Base-by-base conservation (phyloP, 108 stramenopile species). In the Pinguiococcus pyrenoidosus region DNA sequence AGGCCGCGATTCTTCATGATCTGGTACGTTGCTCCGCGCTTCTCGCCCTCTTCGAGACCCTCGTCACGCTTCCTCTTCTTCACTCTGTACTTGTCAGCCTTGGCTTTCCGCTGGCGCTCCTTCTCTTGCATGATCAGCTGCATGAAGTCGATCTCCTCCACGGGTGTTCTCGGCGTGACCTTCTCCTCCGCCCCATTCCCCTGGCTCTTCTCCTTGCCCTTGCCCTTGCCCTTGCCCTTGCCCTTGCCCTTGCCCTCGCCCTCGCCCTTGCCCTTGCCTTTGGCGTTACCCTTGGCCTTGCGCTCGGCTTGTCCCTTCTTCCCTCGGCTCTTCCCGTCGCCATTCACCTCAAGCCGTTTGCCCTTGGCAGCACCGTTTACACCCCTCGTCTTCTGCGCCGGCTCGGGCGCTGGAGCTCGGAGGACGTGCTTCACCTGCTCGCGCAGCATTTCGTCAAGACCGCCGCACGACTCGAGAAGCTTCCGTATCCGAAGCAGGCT, bases 1-100 rank as follows among this genome's bases (percentile, higher is more conserved):
- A 96, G 69, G 20, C 94, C 94, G 30, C 85, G 65, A 55, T 96
- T 96, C 68, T 88, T 85, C 49, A 96, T 53, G 22, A 96, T 93
- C 13, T 64, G 53, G 24, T 65, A 55, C 30, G 66, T 54, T 38
- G 86, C 84, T 37, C 84, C 82, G 39, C 94, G 84, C 57, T 71
- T 72, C 34, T 62, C 42, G 8, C 53, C 70, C 23, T 49, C 38
- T 25, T 48, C 48, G 45, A 46, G 30, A 29, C 54, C 45, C 21
- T 55, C 60, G 32, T 10, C 51, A 28, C 26, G 55, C 32, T 24
- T 35, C 49, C 9, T 64, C 71, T 26, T 65, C 45, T 51, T 28
- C 16, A 48, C 55, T 10, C 26, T 9, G 46, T 71, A 71, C 44
- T 68, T 56, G 7, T 25, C 68, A 40, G 22, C 16, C 47, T 56